phyloP scores from a whole-genome alignment of 139 green algal species.

The Cymbomonas tetramitiformis region DNA sequence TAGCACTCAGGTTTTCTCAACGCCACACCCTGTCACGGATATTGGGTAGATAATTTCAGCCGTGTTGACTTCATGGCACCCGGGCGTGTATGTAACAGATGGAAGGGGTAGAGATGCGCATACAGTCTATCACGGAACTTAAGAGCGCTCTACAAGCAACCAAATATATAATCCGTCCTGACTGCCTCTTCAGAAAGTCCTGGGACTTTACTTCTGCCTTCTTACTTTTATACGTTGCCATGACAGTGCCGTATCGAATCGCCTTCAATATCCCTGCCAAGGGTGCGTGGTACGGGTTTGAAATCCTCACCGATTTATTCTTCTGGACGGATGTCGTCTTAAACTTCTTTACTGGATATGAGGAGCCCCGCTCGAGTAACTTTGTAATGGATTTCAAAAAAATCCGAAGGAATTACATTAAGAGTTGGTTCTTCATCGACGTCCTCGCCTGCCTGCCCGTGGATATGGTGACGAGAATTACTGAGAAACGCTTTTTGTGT shows the following conservation, averaged over 20 bases:
- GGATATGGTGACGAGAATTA: neutral
- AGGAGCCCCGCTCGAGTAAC: neutral
- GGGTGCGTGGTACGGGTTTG: neutral
- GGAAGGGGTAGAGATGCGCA: too few species aligned
- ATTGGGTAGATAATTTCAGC: too few species aligned
- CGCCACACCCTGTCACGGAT: too few species aligned
- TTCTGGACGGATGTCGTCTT: conserved; percentile 7
- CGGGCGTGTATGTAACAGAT: too few species aligned
- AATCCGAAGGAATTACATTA: conserved; percentile 6
- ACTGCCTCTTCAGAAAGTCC: neutral
- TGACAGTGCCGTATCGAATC: neutral
- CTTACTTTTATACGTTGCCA: neutral
- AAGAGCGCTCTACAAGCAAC: too few species aligned
- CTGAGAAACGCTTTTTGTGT: neutral
- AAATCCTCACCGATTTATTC: conserved; percentile 13
- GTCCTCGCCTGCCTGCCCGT: conserved; percentile 3
- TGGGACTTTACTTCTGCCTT: neutral
- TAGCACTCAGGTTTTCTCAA: too few species aligned
- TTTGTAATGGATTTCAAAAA: neutral
- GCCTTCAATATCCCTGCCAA: neutral
- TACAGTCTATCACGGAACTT: too few species aligned
- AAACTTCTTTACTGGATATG: conserved; percentile 17
- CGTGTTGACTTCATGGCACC: too few species aligned
- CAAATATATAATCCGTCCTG: neutral
- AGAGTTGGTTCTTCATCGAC: conserved; percentile 8